These are phyloP conservation scores for Trichoderma simmonsii DNA, from an alignment of 2,329 filamentous ascomycete genomes.

Conservation along the genomic window DNA sequence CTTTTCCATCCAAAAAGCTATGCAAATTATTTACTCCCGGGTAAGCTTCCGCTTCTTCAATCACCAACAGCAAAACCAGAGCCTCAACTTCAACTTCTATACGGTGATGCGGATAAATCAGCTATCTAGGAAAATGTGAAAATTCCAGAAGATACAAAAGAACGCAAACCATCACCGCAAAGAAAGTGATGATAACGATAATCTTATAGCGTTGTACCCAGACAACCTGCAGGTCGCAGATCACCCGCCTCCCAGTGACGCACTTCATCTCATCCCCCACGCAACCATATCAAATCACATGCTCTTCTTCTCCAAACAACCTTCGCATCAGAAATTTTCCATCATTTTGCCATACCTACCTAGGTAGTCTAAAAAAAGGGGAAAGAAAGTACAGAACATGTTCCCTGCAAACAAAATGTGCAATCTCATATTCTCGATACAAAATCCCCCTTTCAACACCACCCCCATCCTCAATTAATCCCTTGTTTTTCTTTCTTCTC, in stretches of 20 bases:
- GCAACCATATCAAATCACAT: not conserved
- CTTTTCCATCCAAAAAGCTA: not conserved
- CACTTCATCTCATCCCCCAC: not conserved
- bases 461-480: not conserved
- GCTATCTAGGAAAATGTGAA: not conserved
- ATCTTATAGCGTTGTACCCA: not conserved
- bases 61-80: too few relatives aligned
- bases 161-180: too few relatives aligned
- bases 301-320: not conserved
- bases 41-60: not conserved
- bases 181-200: too few relatives aligned
- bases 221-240: conserved; percentile 11
- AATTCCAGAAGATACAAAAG: too few relatives aligned
- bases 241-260: conserved; percentile 12
- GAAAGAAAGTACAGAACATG: not conserved
- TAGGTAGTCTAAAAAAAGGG: not conserved
- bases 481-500: not conserved
- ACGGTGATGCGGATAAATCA: not conserved
- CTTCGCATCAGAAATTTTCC: not conserved
- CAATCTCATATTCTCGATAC: not conserved
- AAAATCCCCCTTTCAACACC: not conserved
- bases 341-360: not conserved
- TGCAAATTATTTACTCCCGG: not conserved
- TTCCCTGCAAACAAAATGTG: not conserved
- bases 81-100: not conserved